Evolutionary conservation across 805 yeast species (phyloP), one percentile per base, ranked within the genome.

Genomic region (Candida sithepensis): DNA sequence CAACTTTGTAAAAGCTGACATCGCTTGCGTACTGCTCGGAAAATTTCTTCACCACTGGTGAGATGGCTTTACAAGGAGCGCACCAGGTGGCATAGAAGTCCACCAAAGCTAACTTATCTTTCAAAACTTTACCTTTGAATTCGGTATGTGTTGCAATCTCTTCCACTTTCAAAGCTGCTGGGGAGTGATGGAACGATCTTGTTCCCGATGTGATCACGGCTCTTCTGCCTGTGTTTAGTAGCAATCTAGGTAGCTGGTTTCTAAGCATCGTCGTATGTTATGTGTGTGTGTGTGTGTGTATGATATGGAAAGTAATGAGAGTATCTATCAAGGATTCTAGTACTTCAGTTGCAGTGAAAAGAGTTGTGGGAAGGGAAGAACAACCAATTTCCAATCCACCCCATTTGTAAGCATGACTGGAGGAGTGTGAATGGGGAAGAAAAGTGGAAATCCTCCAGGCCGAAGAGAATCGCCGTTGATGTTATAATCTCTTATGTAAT

Each of bases 11-110:
- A 57, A 85, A 86, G 45, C 73, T 74, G 1, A 81, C 87, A 48
- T 73, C 74, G 2, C 54, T 54, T 8, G 66, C 62, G 47, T 73
- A 69, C 46, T 71, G 68, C 19, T 75, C 74, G 22, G 75, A 68
- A 50, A 72, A 62, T 34, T 64, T 63, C 40, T 69, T 75, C 40
- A 82, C 62, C 19, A 78, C 63, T 14, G 89, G 89, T 2, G 84
- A 73, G 57, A 84, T 75, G n/a, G 84, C 84, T 56, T 79, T 81
- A 58, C 89, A 84, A n/a, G 89, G 89, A 7, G 84, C 88, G 65
- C 89, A 84, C 89, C 89, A 84, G 10, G 81, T 76, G 28, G 89
- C 88, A 64, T 74, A 81, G 62, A 83, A 84, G 61, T 84, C 88
- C 43, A 82, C 76, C 2, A 83, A 68, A 1, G 83, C 69, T 33